phyloP scores from a whole-genome alignment of 371 early-diverging fungal species.

The Mucor racemosus region DNA sequence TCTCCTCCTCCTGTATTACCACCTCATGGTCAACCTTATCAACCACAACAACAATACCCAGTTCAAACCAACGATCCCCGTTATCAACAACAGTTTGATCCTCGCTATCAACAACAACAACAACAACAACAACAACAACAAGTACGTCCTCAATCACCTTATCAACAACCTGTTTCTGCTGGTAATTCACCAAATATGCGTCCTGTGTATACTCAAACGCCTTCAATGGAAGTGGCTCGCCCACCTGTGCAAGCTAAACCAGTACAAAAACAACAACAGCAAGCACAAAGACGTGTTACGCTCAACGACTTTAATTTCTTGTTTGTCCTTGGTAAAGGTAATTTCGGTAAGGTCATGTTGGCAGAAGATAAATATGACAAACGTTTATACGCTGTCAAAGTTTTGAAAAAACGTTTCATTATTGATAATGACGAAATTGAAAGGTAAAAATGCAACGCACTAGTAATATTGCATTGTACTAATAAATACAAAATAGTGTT shows the following conservation, averaged over 20 bases:
- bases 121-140: conserved; percentile 11
- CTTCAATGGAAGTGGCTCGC: conserved; percentile 2
- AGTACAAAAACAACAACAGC: conserved; percentile 8
- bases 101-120: conserved; percentile 9
- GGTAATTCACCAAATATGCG: neutral
- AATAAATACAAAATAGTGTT: conserved; percentile 48
- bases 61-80: conserved; percentile 22
- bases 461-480: neutral
- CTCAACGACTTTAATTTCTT: conserved; percentile 90
- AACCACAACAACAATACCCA: conserved; percentile 29
- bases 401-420: conserved; percentile 96
- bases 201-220: conserved; percentile 3
- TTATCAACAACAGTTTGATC: conserved; percentile 23
- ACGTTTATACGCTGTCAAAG: conserved; percentile 95
- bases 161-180: conserved; percentile 1
- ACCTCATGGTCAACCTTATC: conserved; percentile 32
- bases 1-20: conserved; percentile 21
- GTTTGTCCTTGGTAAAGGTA: conserved; percentile 96
- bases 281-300: conserved; percentile 36
- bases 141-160: neutral
- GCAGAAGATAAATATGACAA: conserved; percentile 89
- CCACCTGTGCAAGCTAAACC: conserved; percentile 8
- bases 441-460: conserved; percentile 33
- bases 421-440: conserved; percentile 95
- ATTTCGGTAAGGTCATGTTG: conserved; percentile 99